phyloP scores from a whole-genome alignment of 176 grass and related monocot genomes.

The Carex pumila region DNA sequence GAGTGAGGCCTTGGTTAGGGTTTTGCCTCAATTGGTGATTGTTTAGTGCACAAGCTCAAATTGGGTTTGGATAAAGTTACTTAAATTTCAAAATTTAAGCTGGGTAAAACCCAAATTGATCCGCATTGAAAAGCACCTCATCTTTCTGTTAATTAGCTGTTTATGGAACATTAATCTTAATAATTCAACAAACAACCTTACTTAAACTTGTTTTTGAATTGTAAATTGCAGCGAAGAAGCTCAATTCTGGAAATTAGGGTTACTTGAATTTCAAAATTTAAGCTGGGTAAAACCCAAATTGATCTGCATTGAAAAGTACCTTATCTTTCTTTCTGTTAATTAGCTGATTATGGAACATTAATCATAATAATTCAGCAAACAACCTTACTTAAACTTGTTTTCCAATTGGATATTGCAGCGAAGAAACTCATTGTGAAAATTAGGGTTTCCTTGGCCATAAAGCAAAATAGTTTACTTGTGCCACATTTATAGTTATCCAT shows the following conservation, averaged over 20 bases:
- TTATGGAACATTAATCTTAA: neutral
- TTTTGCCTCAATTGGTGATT: conserved; percentile 7
- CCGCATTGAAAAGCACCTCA: neutral
- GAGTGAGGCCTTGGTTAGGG: neutral
- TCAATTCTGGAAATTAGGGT: conserved; percentile 3
- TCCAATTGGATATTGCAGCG: neutral
- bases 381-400: neutral
- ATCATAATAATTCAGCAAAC: neutral
- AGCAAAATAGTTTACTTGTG: neutral
- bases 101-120: neutral
- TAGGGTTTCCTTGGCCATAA: neutral
- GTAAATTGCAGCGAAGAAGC: neutral
- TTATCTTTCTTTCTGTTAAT: neutral
- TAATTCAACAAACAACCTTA: neutral
- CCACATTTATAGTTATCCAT: neutral
- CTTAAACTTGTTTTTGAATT: neutral
- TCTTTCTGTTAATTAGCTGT: neutral
- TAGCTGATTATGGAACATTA: neutral
- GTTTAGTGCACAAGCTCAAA: neutral
- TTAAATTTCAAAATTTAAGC: neutral
- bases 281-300: neutral
- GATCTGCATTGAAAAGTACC: neutral
- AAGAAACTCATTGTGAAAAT: neutral
- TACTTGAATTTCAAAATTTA: neutral
- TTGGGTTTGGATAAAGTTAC: neutral